Percentiles rank a stretch among this genome's conserved stretches.
Conservation (phyloP, 2,329 filamentous ascomycete species). For the Aurifilum marmelostoma region DNA sequence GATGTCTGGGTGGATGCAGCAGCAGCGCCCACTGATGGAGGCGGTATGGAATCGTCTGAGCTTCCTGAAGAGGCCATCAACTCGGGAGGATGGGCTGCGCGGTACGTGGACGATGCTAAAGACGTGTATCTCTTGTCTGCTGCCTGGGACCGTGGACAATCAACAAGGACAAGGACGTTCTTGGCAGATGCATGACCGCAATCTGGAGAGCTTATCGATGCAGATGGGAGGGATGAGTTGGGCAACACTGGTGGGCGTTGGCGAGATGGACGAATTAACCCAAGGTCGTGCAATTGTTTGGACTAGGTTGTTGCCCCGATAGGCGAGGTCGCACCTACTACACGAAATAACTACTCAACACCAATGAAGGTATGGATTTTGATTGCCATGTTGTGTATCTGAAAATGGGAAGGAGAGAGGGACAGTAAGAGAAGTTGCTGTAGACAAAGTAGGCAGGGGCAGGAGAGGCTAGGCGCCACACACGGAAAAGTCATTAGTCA, state of each 20-base stretch:
- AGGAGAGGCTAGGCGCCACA: not conserved
- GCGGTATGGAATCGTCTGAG: slow-evolving; percentile 7
- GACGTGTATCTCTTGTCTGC: not conserved
- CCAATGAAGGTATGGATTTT: not conserved
- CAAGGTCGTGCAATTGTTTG: not conserved
- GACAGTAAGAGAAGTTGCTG: not conserved
- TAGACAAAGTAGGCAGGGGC: not conserved
- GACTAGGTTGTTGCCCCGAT: not conserved
- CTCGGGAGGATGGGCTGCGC: not conserved
- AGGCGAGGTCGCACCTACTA: not conserved
- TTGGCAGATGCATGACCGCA: not conserved
- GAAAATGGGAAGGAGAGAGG: not conserved
- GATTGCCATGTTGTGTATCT: not conserved
- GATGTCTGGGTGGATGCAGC: not conserved
- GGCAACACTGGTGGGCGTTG: not conserved
- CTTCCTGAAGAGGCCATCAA: slow-evolving; percentile 7
- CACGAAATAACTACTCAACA: not conserved
- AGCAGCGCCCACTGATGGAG: not conserved
- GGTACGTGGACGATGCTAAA: not conserved
- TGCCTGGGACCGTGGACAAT: not conserved
- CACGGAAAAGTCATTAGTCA: not conserved
- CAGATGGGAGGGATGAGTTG: not conserved
- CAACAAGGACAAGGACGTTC: not conserved
- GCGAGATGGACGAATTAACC: not conserved
- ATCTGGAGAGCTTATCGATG: not conserved